Evolutionary conservation across 2,329 filamentous ascomycete genomes (phyloP).

Genomic region (Xylariaceae sp.): DNA sequence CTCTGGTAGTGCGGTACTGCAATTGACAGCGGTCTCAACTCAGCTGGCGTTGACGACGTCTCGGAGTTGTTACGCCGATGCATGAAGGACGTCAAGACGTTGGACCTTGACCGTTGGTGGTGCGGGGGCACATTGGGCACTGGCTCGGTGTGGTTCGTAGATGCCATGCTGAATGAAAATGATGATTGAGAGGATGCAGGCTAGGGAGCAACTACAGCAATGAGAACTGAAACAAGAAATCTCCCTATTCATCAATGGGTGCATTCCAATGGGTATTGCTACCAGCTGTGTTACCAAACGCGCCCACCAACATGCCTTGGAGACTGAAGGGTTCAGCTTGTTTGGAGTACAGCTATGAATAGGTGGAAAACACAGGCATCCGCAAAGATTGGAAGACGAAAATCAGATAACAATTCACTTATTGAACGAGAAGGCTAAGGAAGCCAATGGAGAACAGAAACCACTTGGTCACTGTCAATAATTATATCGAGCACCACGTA

Average conservation of each 20-base stretch:
- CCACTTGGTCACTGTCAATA: too few species aligned
- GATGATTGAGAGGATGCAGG: conserved; percentile 9
- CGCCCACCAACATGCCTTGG: too few species aligned
- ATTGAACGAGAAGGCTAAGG: conserved; percentile 8
- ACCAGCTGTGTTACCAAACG: conserved; percentile 17
- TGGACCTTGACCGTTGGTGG: conserved; percentile 44
- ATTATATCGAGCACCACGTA: too few species aligned
- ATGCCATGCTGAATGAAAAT: conserved; percentile 21
- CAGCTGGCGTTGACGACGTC: conserved; percentile 29
- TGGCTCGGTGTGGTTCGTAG: conserved; percentile 20
- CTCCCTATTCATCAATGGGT: conserved; percentile 18
- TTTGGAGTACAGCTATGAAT: too few species aligned
- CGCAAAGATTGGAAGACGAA: conserved; percentile 7
- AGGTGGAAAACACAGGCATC: too few species aligned
- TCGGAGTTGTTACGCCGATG: conserved; percentile 44
- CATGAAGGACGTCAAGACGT: conserved; percentile 45
- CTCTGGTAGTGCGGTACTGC: conserved; percentile 19
- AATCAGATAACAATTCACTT: conserved; percentile 4
- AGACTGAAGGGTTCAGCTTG: too few species aligned
- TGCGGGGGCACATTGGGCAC: conserved; percentile 16
- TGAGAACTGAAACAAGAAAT: conserved; percentile 19
- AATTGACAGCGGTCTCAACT: conserved; percentile 20
- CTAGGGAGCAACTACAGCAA: conserved; percentile 10
- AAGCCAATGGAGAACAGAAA: too few species aligned
- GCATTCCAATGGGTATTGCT: conserved; percentile 11